These are phyloP conservation scores for Hortaea sp. DNA, from an alignment of 2,329 filamentous ascomycete genomes.

Conservation along the genomic window DNA sequence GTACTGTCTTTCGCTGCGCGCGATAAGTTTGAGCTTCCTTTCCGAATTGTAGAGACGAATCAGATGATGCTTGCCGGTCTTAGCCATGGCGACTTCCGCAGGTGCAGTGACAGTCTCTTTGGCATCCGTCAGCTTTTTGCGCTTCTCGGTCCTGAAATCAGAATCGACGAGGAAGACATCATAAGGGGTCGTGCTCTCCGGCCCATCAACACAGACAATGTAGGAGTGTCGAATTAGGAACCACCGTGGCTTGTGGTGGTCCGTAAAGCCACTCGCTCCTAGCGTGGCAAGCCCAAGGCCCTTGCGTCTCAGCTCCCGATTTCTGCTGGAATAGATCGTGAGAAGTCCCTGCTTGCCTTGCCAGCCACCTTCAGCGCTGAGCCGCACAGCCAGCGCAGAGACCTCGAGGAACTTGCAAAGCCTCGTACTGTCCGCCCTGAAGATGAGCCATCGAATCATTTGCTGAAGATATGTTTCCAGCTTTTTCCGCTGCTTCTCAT, in stretches of 20 bases:
- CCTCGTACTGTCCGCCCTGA: slow-evolving; percentile 87
- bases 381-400: slow-evolving; percentile 82
- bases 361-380: slow-evolving; percentile 91
- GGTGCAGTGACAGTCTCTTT: slow-evolving; percentile 49
- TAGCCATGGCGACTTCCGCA: slow-evolving; percentile 8
- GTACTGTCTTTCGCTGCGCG: slow-evolving; percentile 79
- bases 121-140: slow-evolving; percentile 42
- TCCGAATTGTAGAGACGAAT: slow-evolving; percentile 86
- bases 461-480: slow-evolving; percentile 85
- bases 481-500: slow-evolving; percentile 73
- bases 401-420: slow-evolving; percentile 93
- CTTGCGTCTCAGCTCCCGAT: slow-evolving; percentile 32
- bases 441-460: slow-evolving; percentile 95
- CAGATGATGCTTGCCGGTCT: slow-evolving; percentile 63
- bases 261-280: slow-evolving; percentile 43
- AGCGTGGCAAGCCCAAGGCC: slow-evolving; percentile 34
- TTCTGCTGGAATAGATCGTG: slow-evolving; percentile 78
- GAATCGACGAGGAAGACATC: slow-evolving; percentile 96
- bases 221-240: slow-evolving; percentile 97
- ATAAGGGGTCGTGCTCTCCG: slow-evolving; percentile 97
- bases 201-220: slow-evolving; percentile 94
- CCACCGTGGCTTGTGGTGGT: slow-evolving; percentile 86
- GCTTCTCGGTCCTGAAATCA: slow-evolving; percentile 72
- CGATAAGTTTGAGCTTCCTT: slow-evolving; percentile 81
- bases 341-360: slow-evolving; percentile 95